Evolutionary conservation across 805 yeast species (phyloP).

Genomic region (Candida taoyuanica): DNA sequence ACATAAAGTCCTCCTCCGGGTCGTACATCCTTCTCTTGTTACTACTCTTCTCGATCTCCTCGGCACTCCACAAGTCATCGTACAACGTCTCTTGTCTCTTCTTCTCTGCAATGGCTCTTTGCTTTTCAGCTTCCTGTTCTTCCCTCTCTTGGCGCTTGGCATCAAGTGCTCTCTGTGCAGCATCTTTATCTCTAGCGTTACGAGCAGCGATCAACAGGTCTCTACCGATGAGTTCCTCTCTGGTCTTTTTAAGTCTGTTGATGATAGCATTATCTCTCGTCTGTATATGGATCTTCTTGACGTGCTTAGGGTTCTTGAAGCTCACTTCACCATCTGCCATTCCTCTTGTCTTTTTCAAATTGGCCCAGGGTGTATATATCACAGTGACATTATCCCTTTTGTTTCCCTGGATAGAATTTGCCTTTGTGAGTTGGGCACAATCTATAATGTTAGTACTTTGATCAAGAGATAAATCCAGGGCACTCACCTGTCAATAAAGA

Average conservation of each 20-base stretch:
- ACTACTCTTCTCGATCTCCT: conserved; percentile 37
- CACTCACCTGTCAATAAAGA: conserved; percentile 41
- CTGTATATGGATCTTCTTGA: conserved; percentile 48
- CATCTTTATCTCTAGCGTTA: conserved; percentile 36
- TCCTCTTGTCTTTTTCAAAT: conserved; percentile 58
- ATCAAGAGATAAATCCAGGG: neutral
- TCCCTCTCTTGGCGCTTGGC: conserved; percentile 24
- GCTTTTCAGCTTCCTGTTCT: conserved; percentile 32
- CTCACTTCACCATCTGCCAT: conserved; percentile 82
- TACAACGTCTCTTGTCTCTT: conserved; percentile 38
- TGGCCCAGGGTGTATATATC: conserved; percentile 70
- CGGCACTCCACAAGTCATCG: conserved; percentile 42
- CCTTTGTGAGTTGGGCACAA: conserved; percentile 70
- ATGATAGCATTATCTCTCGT: conserved; percentile 54
- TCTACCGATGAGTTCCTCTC: conserved; percentile 42
- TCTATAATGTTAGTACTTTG: conserved; percentile 25
- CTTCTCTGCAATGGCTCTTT: conserved; percentile 36
- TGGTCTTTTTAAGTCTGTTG: conserved; percentile 61
- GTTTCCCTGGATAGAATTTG: conserved; percentile 72
- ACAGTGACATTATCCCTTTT: conserved; percentile 62
- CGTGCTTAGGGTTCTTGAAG: conserved; percentile 53
- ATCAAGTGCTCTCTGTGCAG: conserved; percentile 18
- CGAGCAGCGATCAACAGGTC: conserved; percentile 31
- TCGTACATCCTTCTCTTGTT: conserved; percentile 47
- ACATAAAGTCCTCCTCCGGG: conserved; percentile 58